Evolutionary conservation across 768 basidiomycete genomes (phyloP), one percentile per base, ranked within the genome.

Genomic region (Pisolithus albus): DNA sequence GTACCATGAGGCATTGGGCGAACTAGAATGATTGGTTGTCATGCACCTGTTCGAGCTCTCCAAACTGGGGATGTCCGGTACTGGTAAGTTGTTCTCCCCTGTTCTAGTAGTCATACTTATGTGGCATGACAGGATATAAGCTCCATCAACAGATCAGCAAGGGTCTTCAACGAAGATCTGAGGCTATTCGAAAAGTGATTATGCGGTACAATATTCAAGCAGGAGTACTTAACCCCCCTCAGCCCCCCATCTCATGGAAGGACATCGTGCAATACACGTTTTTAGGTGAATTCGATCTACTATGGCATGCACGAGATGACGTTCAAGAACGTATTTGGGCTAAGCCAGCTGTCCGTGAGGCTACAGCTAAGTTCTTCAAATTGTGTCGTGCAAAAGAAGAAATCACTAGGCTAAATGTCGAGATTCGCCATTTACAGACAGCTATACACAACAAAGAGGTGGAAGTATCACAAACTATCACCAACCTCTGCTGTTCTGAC

Each of bases 71-170:
- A 38, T 64, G 41, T 56, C 52, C 10, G 61, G 58, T n/a, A 57
- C 57, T 2, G 59, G 67, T 64, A 40, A 40, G 39, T 18, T 7
- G 19, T 15, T 18, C 18, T n/a, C 16, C 16, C 16, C n/a, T n/a
- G 7, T 19, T 40, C 19, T 19, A 7, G 2, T 3, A 40, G 39
- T 7, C 39, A 40, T 40, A 40, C n/a, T 40, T 18, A 40, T 40
- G 16, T 40, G 39, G 39, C 4, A n/a, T 18, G 3, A 36, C 30
- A 68, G 69, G 64, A 0, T 70, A 70, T 37, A 66, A 68, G 30
- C 50, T 68, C 24, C 57, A 65, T n/a, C 57, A 56, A 40, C 64
- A 69, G 49, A 69, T 70, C 11, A 52, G 62, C 2, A 67, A 70
- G 49, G 64, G n/a, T n/a, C n/a, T n/a, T n/a, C n/a, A n/a, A n/a